These are phyloP conservation scores for Acer negundo DNA, from an alignment of 345 rosid genomes.

Conservation along the genomic window DNA sequence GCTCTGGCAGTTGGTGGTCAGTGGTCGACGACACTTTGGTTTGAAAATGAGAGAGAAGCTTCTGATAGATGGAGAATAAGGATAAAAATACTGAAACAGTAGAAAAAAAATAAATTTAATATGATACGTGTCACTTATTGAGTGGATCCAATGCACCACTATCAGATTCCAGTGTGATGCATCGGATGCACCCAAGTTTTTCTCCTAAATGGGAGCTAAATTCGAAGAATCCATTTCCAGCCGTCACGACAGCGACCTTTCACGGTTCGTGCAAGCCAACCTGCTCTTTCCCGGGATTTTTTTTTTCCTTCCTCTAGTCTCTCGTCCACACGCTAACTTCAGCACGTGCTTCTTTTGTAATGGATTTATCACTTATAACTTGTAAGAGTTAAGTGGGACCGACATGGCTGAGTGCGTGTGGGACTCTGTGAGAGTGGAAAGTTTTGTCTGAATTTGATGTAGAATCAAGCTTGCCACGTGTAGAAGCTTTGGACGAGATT, in stretches of 20 bases:
- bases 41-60: too few relatives aligned
- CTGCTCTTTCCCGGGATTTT: not conserved
- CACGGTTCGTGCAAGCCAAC: slow-evolving; percentile 14
- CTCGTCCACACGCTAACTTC: not conserved
- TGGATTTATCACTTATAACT: not conserved
- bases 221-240: slow-evolving; percentile 3
- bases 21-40: too few relatives aligned
- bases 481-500: too few relatives aligned
- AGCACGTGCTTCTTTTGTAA: not conserved
- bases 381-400: not conserved
- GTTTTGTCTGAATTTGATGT: not conserved
- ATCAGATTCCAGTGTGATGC: too few relatives aligned
- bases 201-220: not conserved
- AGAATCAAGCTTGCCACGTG: not conserved
- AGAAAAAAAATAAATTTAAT: too few relatives aligned
- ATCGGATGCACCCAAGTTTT: too few relatives aligned
- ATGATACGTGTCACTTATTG: too few relatives aligned
- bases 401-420: not conserved
- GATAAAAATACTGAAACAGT: too few relatives aligned
- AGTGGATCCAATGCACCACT: too few relatives aligned
- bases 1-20: too few relatives aligned
- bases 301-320: too few relatives aligned
- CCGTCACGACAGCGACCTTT: slow-evolving; percentile 20
- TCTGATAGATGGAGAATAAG: too few relatives aligned
- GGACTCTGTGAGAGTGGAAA: not conserved